Conservation (phyloP, 2,329 filamentous ascomycete species). For the Cercospora canescens region DNA sequence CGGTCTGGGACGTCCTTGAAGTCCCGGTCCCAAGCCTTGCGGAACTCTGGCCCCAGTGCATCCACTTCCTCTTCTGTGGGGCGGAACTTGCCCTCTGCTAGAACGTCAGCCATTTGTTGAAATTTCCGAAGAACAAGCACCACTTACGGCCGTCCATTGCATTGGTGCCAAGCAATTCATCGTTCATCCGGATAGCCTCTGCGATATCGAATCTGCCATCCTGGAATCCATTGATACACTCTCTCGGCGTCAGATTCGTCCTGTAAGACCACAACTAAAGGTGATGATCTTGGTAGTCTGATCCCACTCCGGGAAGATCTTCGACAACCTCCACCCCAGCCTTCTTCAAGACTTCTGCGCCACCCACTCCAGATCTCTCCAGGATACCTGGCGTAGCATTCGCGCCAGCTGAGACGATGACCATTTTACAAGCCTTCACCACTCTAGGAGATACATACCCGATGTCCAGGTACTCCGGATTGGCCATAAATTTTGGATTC, state of each 20-base stretch:
- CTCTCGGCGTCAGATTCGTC: constrained; percentile 44
- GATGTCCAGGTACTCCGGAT: constrained; percentile 32
- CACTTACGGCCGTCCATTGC: constrained; percentile 50
- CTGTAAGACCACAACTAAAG: constrained; percentile 56
- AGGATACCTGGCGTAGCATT: constrained; percentile 58
- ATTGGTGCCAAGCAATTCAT: constrained; percentile 59
- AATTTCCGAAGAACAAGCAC: not conserved
- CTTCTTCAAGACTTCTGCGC: constrained; percentile 47
- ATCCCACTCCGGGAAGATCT: constrained; percentile 36
- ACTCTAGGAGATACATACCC: constrained; percentile 42
- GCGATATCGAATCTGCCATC: constrained; percentile 50
- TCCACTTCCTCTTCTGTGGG: constrained; percentile 55
- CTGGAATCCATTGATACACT: constrained; percentile 57
- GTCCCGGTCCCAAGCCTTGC: constrained; percentile 56
- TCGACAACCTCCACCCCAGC: constrained; percentile 26
- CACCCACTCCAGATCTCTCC: constrained; percentile 63
- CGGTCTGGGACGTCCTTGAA: constrained; percentile 50
- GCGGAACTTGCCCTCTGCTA: constrained; percentile 53
- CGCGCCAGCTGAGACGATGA: constrained; percentile 61
- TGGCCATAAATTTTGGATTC: constrained; percentile 43
- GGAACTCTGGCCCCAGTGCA: constrained; percentile 55
- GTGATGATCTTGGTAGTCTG: constrained; percentile 41
- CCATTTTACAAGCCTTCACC: constrained; percentile 56
- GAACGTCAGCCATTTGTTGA: not conserved
- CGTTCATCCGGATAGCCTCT: constrained; percentile 48